These are phyloP conservation scores for Wickerhamomyces xylosicus DNA, from an alignment of 805 yeast species.

Conservation along the genomic window DNA sequence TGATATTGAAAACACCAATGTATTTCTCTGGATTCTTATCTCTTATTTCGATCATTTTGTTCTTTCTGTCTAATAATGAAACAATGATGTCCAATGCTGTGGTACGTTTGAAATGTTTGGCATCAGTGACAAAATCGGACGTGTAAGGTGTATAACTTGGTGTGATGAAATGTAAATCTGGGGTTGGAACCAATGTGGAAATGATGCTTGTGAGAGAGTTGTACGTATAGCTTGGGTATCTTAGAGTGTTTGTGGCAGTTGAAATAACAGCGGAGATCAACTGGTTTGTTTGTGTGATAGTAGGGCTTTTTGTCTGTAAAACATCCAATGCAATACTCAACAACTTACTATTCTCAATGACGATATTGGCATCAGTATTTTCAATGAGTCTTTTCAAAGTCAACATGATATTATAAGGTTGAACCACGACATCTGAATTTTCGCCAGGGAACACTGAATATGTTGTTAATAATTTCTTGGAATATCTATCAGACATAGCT, in stretches of 20 bases:
- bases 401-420: conserved; percentile 85
- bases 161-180: conserved; percentile 64
- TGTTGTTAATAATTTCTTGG: conserved; percentile 75
- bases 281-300: conserved; percentile 74
- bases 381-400: conserved; percentile 77
- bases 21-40: conserved; percentile 33
- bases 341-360: conserved; percentile 84
- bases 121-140: conserved; percentile 50
- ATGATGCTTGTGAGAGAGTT: conserved; percentile 74
- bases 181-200: conserved; percentile 78
- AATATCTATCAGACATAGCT: conserved; percentile 66
- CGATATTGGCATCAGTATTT: conserved; percentile 78
- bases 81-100: conserved; percentile 81
- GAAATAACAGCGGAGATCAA: conserved; percentile 79
- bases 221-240: conserved; percentile 90
- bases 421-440: conserved; percentile 94
- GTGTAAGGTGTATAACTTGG: conserved; percentile 76
- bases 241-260: conserved; percentile 72
- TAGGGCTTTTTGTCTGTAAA: conserved; percentile 45
- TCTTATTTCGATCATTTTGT: conserved; percentile 54
- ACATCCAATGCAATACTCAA: conserved; percentile 58
- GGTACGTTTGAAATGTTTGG: conserved; percentile 51
- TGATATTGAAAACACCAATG: conserved; percentile 60
- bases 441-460: conserved; percentile 83
- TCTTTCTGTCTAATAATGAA: conserved; percentile 69